Conservation (phyloP, 805 yeast genomes). For the Wickerhamomyces xylosicus region DNA sequence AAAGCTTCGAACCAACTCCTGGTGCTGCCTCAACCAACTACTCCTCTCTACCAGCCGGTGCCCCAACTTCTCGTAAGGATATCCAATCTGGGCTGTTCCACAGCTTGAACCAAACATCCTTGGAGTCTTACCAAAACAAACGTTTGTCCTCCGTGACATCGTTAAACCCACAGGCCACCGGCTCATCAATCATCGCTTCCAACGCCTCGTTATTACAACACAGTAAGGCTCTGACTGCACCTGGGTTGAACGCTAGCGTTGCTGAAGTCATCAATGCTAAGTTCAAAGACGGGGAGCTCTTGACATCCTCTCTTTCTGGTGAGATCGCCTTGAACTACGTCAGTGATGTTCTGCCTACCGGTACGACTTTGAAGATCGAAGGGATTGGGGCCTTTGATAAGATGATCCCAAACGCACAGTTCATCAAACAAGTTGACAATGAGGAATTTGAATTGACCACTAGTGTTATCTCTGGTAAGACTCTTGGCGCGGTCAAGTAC, state of each 20-base stretch:
- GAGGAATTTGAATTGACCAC: conserved; percentile 37
- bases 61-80: conserved; percentile 22
- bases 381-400: conserved; percentile 31
- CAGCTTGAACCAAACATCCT: conserved; percentile 28
- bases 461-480: conserved; percentile 43
- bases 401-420: conserved; percentile 41
- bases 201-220: conserved; percentile 33
- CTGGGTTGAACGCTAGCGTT: conserved; percentile 73
- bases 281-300: conserved; percentile 55
- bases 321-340: conserved; percentile 74
- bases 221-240: conserved; percentile 26
- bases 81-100: conserved; percentile 37
- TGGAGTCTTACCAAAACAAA: conserved; percentile 17
- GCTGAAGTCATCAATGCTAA: conserved; percentile 80
- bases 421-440: conserved; percentile 37
- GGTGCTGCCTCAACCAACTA: conserved; percentile 4
- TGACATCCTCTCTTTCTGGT: conserved; percentile 60
- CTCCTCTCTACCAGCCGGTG: conserved; percentile 8
- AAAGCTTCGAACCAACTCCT: conserved; percentile 9
- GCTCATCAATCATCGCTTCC: conserved; percentile 26
- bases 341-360: conserved; percentile 26
- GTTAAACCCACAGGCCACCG: conserved; percentile 33
- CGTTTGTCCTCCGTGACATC: conserved; percentile 18
- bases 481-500: conserved; percentile 78
- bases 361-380: conserved; percentile 31